phyloP scores from a whole-genome alignment of 202 grass and related monocot species.

The Carex arenaria region DNA sequence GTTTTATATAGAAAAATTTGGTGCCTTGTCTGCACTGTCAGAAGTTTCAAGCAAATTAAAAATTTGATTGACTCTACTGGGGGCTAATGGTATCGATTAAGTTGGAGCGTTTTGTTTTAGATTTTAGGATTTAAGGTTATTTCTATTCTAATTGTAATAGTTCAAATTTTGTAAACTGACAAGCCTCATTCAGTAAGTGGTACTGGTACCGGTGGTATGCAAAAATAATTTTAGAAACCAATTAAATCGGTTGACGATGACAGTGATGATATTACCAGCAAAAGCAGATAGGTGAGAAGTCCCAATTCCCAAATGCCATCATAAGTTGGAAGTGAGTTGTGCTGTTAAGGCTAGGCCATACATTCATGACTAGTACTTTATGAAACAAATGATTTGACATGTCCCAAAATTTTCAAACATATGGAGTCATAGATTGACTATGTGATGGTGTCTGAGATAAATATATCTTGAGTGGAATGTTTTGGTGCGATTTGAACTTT shows the following conservation, averaged over 20 bases:
- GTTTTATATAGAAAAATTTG: no score
- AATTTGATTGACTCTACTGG: no score
- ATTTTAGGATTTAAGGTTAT: no score
- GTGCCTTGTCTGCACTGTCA: no score
- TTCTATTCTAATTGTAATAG: no score
- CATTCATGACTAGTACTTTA: not conserved
- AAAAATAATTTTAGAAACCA: not conserved
- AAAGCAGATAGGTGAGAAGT: not conserved
- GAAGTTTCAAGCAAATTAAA: no score
- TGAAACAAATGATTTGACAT: conserved; percentile 18
- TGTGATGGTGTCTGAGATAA: not conserved
- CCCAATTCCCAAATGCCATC: conserved; percentile 6
- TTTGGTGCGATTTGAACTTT: not conserved
- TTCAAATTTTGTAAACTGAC: no score
- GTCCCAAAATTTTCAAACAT: conserved; percentile 20
- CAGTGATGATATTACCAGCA: not conserved
- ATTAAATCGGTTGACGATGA: not conserved
- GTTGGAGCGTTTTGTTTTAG: not conserved
- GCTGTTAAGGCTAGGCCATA: not conserved
- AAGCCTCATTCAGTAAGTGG: no score
- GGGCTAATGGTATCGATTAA: not conserved
- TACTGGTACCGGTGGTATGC: no score
- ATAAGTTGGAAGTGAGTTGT: not conserved
- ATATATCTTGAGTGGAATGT: not conserved
- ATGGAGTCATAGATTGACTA: not conserved